A percentile compares a stretch with the other conserved stretches of the same genome.
Evolutionary conservation across 352 stramenopile species (phyloP).

Genomic region (Phytophthora brassicae): DNA sequence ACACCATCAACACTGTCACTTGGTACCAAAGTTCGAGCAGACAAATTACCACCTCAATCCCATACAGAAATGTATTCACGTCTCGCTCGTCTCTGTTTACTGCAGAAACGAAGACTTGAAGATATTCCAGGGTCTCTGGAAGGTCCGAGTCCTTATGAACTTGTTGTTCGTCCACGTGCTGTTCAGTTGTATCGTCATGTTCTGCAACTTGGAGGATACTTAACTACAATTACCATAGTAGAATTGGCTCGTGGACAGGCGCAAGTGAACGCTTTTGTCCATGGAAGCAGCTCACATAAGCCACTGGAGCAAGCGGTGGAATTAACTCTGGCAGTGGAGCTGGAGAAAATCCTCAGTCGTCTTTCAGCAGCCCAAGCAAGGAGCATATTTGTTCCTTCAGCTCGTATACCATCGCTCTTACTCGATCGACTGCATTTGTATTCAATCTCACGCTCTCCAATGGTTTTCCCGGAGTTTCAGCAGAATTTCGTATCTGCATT

Average conservation of each 20-base stretch:
- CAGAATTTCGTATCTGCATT: slow-evolving; percentile 1
- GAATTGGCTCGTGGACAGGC: slow-evolving; percentile 62
- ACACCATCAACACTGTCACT: slow-evolving; percentile 63
- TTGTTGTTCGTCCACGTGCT: slow-evolving; percentile 49
- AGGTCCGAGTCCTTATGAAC: slow-evolving; percentile 24
- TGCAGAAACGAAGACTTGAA: slow-evolving; percentile 30
- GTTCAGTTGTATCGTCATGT: slow-evolving; percentile 59
- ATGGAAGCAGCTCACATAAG: slow-evolving; percentile 24
- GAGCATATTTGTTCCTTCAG: slow-evolving; percentile 34
- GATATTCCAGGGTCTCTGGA: slow-evolving; percentile 8
- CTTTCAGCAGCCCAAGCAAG: slow-evolving; percentile 42
- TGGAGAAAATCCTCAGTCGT: slow-evolving; percentile 59
- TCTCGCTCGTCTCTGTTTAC: slow-evolving; percentile 55
- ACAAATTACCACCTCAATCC: slow-evolving; percentile 48
- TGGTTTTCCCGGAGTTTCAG: slow-evolving; percentile 12
- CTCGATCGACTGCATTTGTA: slow-evolving; percentile 70
- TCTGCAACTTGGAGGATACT: slow-evolving; percentile 44
- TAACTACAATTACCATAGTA: slow-evolving; percentile 57
- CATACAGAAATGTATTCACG: slow-evolving; percentile 64
- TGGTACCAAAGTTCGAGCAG: slow-evolving; percentile 13
- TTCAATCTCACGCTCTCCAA: slow-evolving; percentile 26
- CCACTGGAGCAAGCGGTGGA: slow-evolving; percentile 1
- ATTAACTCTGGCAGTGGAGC: slow-evolving; percentile 34
- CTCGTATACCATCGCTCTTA: slow-evolving; percentile 41
- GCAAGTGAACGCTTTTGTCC: slow-evolving; percentile 61